Base-by-base conservation (phyloP, 495 filamentous ascomycete species). In the Penicillium verhagenii region DNA sequence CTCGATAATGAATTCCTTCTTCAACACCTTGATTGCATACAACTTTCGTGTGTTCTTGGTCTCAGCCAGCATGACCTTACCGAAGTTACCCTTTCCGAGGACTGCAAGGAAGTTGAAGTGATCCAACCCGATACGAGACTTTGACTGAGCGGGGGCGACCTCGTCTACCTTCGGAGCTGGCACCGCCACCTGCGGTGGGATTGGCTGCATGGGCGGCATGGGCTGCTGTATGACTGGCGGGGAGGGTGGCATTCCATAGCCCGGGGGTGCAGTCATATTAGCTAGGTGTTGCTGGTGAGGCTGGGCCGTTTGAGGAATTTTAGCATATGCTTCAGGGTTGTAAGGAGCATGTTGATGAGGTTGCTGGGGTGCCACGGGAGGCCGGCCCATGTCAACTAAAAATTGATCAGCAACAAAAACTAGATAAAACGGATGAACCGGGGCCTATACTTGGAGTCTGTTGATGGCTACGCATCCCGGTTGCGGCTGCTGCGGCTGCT, bases 1-100 rank as follows among this genome's bases (percentile, higher is more conserved):
- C 70, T 99, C 94, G 54, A 99, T 99, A 67, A 99, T 99, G 70
- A 99, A 99, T 61, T 99, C 94, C 78, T 99, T 99, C 82, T 99
- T 99, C 63, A 99, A 78, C 26, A 99, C 94, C 72, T 99, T 99
- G 72, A 99, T 99, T 50, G 94, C 94, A 69, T 97, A 99, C 26
- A 99, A 78, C 68, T 94, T 88, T 68, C 92, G 90, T 20, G 86
- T 81, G 39, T 84, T 82, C 77, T 99, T 99, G 4, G 94, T 96
- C 74, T 99, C 94, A 7, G 94, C 94, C 61, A 99, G 74, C 94
- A 99, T 99, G 75, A 99, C 94, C 77, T 99, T 99, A 71, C 94
- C 94, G 66, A 99, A 99, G 70, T 99, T 99, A 74, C 94, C 94
- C 71, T 99, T 99, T 58, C 94, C 94, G 59, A 99, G 86, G 59